Evolutionary conservation across 176 grass and related monocot species (phyloP), one percentile per base, ranked within the genome.

Genomic region (Urochloa ruziziensis): DNA sequence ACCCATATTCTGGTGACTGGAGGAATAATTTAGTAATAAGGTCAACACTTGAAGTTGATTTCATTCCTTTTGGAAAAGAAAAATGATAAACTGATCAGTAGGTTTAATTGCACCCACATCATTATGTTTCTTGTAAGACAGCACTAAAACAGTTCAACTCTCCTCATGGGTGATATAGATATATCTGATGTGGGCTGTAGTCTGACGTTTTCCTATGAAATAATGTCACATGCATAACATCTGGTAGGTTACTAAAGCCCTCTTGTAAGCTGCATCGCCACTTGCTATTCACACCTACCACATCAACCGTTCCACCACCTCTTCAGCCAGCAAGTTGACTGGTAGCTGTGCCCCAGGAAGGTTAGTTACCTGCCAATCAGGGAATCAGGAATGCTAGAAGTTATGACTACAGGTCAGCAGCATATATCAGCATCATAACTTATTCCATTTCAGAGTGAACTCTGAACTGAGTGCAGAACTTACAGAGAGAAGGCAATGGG

Each of bases 401-500:
- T 76, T 76, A 73, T 58, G 14, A 39, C 6, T 58, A 28, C 36
- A 54, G 19, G 15, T 54, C 46, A 51, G 18, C 60, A 16, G 37
- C 70, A 70, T 83, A 61, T 70, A 70, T 53, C 72, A 72, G 66
- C 32, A 29, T 37, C 56, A 67, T 42, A 77, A 33, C n/a, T n/a
- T n/a, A n/a, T n/a, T n/a, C n/a, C 72, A 88, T 88, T 25, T 70
- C 70, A 63, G 23, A 77, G 29, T 82, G 59, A 48, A 61, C 64
- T 27, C 21, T 82, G 59, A 43, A 57, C 37, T 24, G 14, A 57
- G 77, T 33, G 61, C 43, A 75, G 16, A 24, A 75, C 62, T 75
- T 48, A 67, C 30, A 65, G 18, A 52, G 73, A 80, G 77, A 35
- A 77, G 83, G 83, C 39, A 78, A 94, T 92, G 92, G 81, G 24